Percentiles rank a stretch among this genome's conserved stretches.
Evolutionary conservation across 257 asterid species (phyloP).

Genomic region (Agastache rugosa): DNA sequence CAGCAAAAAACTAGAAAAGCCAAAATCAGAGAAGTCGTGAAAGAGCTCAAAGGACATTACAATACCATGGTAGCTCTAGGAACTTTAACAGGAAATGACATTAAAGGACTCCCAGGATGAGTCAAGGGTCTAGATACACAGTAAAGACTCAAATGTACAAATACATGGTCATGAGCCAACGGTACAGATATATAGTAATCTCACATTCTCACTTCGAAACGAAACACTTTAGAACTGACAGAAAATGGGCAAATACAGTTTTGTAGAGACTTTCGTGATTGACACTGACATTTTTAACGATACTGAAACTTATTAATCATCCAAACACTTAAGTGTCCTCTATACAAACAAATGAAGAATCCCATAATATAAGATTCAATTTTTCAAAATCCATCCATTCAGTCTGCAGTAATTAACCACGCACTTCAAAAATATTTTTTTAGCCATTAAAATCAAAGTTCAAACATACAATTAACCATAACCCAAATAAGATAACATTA

Average conservation of each 20-base stretch:
- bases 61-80: constrained; percentile 18
- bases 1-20: constrained; percentile 38
- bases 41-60: constrained; percentile 29
- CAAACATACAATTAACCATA: not conserved
- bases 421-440: not conserved
- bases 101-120: constrained; percentile 6
- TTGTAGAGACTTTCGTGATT: not conserved
- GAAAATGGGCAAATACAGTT: not conserved
- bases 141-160: not conserved
- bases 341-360: not conserved
- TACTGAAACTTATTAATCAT: not conserved
- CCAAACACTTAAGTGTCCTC: not conserved
- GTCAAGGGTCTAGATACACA: not conserved
- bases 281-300: not conserved
- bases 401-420: constrained; percentile 1
- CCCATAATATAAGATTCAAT: not conserved
- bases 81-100: constrained; percentile 4
- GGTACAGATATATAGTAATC: not conserved
- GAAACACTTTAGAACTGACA: not conserved
- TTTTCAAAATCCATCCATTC: not conserved
- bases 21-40: constrained; percentile 32
- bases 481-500: not conserved
- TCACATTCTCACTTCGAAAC: not conserved
- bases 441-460: not conserved
- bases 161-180: not conserved